Evolutionary conservation across 805 yeast genomes (phyloP), one percentile per base, ranked within the genome.

Genomic region (Candida tammaniensis): DNA sequence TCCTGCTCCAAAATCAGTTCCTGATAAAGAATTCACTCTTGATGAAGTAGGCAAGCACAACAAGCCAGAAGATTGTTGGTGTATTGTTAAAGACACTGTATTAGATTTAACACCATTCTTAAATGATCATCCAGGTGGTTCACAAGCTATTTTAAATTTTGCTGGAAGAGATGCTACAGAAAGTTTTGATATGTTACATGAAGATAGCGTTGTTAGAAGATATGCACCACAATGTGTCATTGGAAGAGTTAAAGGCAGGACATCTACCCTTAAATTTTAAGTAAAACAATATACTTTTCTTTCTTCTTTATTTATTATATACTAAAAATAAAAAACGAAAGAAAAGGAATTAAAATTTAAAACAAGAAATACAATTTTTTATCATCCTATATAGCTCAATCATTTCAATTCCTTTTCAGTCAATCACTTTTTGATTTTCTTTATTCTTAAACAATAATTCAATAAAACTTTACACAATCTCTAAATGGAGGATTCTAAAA

Each of bases 101-200:
- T 46, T 75, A 37, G 72, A 75, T 47, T 59, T 64, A 29, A 67
- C 78, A 0, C 43, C 60, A 10, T 74, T 75, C 42, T 51, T 72
- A 38, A 41, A 49, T 11, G 57, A 64, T 41, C 78, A 69, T 44
- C 86, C 86, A 5, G 86, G 86, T 17, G 86, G 86, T 7, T 71
- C 59, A 12, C 75, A 76, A 32, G 69, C 80, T 10, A 74, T 78
- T 39, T 31, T 64, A 11, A 62, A 65, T 38, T 68, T 64, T 44
- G 71, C 70, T 9, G 74, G 76, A 1, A 64, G 57, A 41, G 75
- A 68, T 43, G 75, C 76, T 4, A 69, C 74, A 2, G 74, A 68
- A 36, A 67, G 70, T 32, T 70, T 69, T 44, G 74, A 59, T 26
- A 68, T 70, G 76, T 55, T 77, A 34, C 83, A 78, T 48, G 78